Conservation (phyloP, 805 yeast genomes). For the Metschnikowia gruessii region DNA sequence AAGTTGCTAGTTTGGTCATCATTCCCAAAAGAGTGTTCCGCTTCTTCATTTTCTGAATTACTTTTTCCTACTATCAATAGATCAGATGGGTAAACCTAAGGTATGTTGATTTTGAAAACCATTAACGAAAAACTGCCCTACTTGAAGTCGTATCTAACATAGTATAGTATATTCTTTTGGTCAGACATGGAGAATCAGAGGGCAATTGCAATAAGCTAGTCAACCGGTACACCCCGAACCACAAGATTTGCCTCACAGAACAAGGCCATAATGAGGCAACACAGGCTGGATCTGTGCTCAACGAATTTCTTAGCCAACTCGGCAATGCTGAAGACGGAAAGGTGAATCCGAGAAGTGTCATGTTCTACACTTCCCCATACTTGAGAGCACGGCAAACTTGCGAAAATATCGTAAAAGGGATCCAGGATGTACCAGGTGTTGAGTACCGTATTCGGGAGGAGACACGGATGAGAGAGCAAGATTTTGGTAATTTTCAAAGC, state of each 20-base stretch:
- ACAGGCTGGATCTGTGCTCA: constrained; percentile 55
- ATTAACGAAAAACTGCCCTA: neutral
- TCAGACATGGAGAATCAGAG: constrained; percentile 92
- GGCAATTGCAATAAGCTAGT: constrained; percentile 85
- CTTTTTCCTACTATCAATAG: neutral
- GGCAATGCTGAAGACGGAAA: constrained; percentile 7
- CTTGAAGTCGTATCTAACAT: constrained; percentile 7
- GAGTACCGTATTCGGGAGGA: constrained; percentile 69
- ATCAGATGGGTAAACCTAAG: constrained; percentile 32
- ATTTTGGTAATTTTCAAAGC: constrained; percentile 90
- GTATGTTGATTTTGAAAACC: constrained; percentile 21
- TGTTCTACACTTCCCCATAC: constrained; percentile 87
- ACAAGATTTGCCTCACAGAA: constrained; percentile 68
- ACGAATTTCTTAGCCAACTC: constrained; percentile 38
- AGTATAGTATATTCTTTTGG: constrained; percentile 61
- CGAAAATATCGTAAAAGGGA: constrained; percentile 60
- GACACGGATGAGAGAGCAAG: constrained; percentile 91
- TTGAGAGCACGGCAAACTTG: constrained; percentile 81
- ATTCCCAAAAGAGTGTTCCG: too few species aligned
- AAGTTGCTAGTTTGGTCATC: too few species aligned
- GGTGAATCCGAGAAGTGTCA: constrained; percentile 39
- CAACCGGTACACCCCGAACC: constrained; percentile 77
- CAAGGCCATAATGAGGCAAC: constrained; percentile 65
- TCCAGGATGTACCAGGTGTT: constrained; percentile 43
- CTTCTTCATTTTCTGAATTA: neutral